Conservation (phyloP, 116 monocot species). For the Trichopus zeylanicus region DNA sequence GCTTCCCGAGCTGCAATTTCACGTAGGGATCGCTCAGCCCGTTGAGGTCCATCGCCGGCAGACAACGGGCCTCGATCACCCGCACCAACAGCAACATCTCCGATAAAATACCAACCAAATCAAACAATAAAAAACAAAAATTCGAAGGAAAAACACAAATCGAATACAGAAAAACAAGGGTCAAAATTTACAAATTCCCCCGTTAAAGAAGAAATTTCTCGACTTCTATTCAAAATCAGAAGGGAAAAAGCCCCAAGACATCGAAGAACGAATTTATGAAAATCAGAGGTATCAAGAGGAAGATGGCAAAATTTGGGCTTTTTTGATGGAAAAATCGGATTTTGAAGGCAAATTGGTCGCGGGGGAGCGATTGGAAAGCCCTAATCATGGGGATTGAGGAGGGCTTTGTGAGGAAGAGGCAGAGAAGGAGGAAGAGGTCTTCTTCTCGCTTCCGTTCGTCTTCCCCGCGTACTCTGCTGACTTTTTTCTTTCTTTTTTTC, state of each 20-base stretch:
- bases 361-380: neutral
- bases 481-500: constrained; percentile 1
- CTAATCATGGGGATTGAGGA: neutral
- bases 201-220: too few relatives aligned
- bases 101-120: neutral
- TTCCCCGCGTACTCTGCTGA: constrained; percentile 6
- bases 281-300: neutral
- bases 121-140: neutral
- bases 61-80: constrained; percentile 67
- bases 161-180: too few relatives aligned
- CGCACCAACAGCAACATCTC: constrained; percentile 55
- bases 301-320: neutral
- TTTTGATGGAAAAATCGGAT: neutral
- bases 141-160: neutral
- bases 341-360: neutral
- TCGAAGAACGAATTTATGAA: neutral
- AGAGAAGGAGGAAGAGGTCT: neutral
- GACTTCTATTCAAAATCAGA: too few relatives aligned
- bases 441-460: neutral
- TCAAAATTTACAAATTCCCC: too few relatives aligned
- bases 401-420: neutral
- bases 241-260: too few relatives aligned
- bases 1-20: constrained; percentile 67
- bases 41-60: constrained; percentile 56
- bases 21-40: constrained; percentile 80